Evolutionary conservation across 306 rosid genomes (phyloP), one percentile per base, ranked within the genome.

Genomic region (Acacia melanoxylon): DNA sequence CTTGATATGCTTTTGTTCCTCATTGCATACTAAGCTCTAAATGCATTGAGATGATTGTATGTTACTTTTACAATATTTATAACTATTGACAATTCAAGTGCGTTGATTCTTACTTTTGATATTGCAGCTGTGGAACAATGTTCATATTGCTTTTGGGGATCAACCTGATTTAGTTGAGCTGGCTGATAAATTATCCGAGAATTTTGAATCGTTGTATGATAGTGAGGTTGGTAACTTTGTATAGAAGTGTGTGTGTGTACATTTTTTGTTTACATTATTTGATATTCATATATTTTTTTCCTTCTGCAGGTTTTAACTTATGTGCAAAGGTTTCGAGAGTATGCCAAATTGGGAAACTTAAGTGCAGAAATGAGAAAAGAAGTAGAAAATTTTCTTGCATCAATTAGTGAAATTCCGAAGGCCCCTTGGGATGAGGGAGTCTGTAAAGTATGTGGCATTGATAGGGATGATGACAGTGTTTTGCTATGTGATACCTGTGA

Each of bases 401-500:
- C 90, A 49, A 87, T 81, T 20, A 91, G 74, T 83, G 97, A 87
- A 81, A 87, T 92, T 88, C 99, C 98, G 5, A 96, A 93, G 82
- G 98, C 99, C 79, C 99, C 99, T 70, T 96, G 99, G 99, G 99
- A 96, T 79, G 99, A 96, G 86, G 99, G 97, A 78, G 99, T 96
- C 68, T 96, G 99, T 87, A 96, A 94, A 96, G 97, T 96, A 78
- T 96, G 99, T 83, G 99, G 99, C 83, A 83, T 96, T 80, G 99
- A 96, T 80, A 96, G 90, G 93, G 98, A 96, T 80, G 99, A 96
- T 83, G 99, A 96, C 86, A 96, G 98, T 82, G 99, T 96, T 72
- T 87, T 96, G 82, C 84, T 93, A 52, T 96, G 99, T 78, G 99
- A 96, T 84, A 93, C 97, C 70, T 96, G 99, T 81, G 99, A 96